phyloP scores from a whole-genome alignment of 176 grass and related monocot species.

The Stipa capillata region DNA sequence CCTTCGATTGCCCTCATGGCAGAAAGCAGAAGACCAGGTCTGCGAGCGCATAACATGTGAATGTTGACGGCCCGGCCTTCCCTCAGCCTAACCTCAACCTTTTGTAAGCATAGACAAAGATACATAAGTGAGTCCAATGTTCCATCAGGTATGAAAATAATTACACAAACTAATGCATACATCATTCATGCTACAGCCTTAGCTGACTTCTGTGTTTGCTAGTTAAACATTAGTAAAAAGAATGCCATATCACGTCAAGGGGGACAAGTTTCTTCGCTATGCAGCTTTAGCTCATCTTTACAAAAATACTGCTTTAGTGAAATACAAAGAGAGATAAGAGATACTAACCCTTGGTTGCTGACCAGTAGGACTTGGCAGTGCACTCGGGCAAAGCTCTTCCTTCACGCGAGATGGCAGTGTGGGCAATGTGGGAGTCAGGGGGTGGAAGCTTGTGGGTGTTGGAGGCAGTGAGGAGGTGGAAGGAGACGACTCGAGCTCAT shows the following conservation, averaged over 20 bases:
- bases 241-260: neutral
- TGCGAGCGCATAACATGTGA: slow-evolving; percentile 90
- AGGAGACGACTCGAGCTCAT: slow-evolving; percentile 69
- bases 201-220: neutral
- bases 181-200: neutral
- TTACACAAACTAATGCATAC: neutral
- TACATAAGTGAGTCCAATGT: neutral
- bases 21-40: slow-evolving; percentile 75
- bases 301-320: neutral
- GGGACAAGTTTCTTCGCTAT: neutral
- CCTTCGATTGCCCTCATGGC: slow-evolving; percentile 78
- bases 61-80: slow-evolving; percentile 84
- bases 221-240: neutral
- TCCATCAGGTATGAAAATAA: neutral
- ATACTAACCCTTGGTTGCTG: neutral
- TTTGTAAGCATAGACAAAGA: slow-evolving; percentile 7
- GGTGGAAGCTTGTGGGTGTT: slow-evolving; percentile 77
- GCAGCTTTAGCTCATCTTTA: neutral
- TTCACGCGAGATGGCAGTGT: slow-evolving; percentile 54
- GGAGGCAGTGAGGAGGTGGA: slow-evolving; percentile 63
- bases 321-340: neutral
- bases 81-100: slow-evolving; percentile 90
- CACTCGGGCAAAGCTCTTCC: slow-evolving; percentile 68
- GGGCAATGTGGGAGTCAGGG: slow-evolving; percentile 75
- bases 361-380: slow-evolving; percentile 63